Conservation (phyloP, 805 yeast genomes). For the Lipomyces orientalis region DNA sequence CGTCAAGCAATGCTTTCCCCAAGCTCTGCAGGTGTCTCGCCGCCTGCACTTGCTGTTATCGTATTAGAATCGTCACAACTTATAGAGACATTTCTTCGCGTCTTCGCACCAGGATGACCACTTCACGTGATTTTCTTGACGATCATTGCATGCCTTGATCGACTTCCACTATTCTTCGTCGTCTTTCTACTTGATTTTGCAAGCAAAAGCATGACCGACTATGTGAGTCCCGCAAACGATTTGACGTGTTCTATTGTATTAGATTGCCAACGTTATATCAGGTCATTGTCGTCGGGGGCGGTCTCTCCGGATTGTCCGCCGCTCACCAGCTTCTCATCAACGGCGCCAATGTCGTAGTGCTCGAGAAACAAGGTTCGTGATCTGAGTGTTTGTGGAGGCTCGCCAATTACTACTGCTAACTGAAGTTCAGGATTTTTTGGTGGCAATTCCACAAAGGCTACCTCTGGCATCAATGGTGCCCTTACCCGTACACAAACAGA, state of each 20-base stretch:
- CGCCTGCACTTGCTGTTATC: too few relatives aligned
- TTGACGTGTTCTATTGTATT: background rate
- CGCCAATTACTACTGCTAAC: background rate
- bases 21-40: too few relatives aligned
- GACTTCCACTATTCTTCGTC: too few relatives aligned
- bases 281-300: slow-evolving; percentile 66
- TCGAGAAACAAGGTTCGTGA: slow-evolving; percentile 56
- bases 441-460: slow-evolving; percentile 70
- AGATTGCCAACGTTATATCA: background rate
- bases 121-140: too few relatives aligned
- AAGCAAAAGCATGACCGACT: slow-evolving; percentile 10
- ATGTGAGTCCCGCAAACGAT: background rate
- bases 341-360: slow-evolving; percentile 59
- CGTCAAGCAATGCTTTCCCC: too few relatives aligned
- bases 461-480: slow-evolving; percentile 77
- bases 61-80: too few relatives aligned
- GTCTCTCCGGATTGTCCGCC: slow-evolving; percentile 67
- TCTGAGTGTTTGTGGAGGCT: too few relatives aligned
- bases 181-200: too few relatives aligned
- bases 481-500: slow-evolving; percentile 65
- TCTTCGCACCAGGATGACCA: too few relatives aligned
- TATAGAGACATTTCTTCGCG: too few relatives aligned
- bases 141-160: too few relatives aligned
- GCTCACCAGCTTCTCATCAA: slow-evolving; percentile 61
- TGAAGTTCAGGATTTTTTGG: slow-evolving; percentile 54